phyloP scores from a whole-genome alignment of 345 rosid species.

The Hibiscus mutabilis region DNA sequence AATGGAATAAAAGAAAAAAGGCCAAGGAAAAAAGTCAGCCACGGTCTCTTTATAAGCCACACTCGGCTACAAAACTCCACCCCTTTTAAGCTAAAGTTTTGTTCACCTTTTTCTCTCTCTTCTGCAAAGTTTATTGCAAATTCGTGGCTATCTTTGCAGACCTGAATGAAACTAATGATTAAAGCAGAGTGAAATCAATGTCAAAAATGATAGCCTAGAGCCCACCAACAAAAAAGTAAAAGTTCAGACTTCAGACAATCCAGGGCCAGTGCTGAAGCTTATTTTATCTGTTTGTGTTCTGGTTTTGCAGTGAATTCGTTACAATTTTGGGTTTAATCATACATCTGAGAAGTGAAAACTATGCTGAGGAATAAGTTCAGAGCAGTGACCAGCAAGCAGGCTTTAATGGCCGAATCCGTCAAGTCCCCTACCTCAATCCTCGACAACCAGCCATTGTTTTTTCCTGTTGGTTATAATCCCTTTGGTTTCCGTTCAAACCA shows the following conservation, averaged over 20 bases:
- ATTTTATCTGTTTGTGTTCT: too few relatives aligned
- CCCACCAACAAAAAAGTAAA: slow-evolving; percentile 12
- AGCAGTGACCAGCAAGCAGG: slow-evolving; percentile 49
- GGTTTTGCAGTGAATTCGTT: neutral
- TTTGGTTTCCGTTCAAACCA: slow-evolving; percentile 20
- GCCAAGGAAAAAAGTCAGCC: too few relatives aligned
- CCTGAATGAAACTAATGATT: neutral
- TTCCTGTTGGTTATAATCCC: slow-evolving; percentile 25
- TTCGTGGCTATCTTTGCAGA: slow-evolving; percentile 12
- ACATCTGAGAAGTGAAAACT: slow-evolving; percentile 29
- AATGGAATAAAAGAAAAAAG: too few relatives aligned
- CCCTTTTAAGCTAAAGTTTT: slow-evolving; percentile 3
- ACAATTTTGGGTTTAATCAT: too few relatives aligned
- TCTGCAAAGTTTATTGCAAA: slow-evolving; percentile 7
- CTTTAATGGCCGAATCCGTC: slow-evolving; percentile 49
- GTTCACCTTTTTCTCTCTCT: neutral
- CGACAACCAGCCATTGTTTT: slow-evolving; percentile 35
- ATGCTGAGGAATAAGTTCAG: slow-evolving; percentile 48
- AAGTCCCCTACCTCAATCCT: slow-evolving; percentile 59
- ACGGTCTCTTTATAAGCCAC: slow-evolving; percentile 15
- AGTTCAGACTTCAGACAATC: neutral
- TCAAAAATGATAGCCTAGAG: neutral
- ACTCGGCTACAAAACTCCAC: slow-evolving; percentile 8
- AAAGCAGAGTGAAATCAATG: neutral
- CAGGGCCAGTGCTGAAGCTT: slow-evolving; percentile 13